Evolutionary conservation across 106 monocot species (phyloP), one percentile per base, ranked within the genome.

Genomic region (Chionographis japonica): DNA sequence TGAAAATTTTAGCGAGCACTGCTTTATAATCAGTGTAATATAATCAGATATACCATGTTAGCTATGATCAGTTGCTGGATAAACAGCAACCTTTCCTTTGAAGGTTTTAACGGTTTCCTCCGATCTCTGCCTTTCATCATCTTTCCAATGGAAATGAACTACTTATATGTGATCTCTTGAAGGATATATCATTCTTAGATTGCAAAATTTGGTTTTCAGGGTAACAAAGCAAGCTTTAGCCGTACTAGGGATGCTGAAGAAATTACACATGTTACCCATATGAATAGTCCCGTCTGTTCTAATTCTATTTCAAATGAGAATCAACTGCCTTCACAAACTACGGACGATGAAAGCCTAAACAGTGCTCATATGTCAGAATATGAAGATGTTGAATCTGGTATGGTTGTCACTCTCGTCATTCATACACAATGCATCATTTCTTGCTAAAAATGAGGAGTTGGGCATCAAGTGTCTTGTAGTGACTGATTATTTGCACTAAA

Each of bases 331-430:
- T 92, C 97, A 63, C 87, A 82, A 59, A 19, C 41, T 62, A 71
- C 67, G 12, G 80, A 86, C 74, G 74, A 66, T 65, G 80, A 77
- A 40, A 92, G 79, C 56, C 73, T 85, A 70, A 79, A 62, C 67
- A 85, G 84, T 75, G 61, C 72, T 8, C 79, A 86, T 17, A 80
- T 77, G 27, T 83, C 85, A 60, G 85, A 86, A 74, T 85, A 80
- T 78, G 89, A 98, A 73, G n/a, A n/a, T n/a, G 87, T 67, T 58
- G 89, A 89, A 65, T 79, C 86, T 80, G 95, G 95, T 92, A 81
- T 18, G 37, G 4, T 13, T n/a, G 58, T 74, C 5, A 36, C 60
- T 49, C 52, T 63, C 54, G 19, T 58, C 49, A 41, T 56, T 63
- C 17, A 12, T 53, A 35, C 66, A 39, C 55, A 69, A 53, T 74